Conservation (phyloP, 192 early-diverging fungal genomes). For the Coemansia sp. region DNA sequence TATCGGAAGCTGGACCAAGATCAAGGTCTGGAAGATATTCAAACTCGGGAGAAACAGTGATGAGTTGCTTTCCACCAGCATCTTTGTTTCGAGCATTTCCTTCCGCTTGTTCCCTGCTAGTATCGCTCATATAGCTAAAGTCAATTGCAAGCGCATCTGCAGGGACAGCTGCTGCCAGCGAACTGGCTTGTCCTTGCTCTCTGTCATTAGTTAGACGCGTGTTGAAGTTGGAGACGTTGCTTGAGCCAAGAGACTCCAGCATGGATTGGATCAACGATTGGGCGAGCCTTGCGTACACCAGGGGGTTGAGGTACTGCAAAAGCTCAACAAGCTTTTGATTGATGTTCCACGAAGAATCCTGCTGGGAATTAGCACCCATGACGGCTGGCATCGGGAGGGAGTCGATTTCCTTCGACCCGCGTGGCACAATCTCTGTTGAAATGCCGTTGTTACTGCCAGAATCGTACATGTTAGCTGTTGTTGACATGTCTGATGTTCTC, state of each 20-base stretch:
- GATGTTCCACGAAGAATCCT: slow-evolving; percentile 2
- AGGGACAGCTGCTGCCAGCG: slow-evolving; percentile 11
- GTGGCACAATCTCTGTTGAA: not conserved
- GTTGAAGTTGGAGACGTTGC: not conserved
- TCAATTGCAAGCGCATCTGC: slow-evolving; percentile 29
- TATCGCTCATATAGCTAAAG: slow-evolving; percentile 7
- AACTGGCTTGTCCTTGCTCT: not conserved
- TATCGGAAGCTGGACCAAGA: not conserved
- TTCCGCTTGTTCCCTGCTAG: not conserved
- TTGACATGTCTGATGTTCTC: not conserved
- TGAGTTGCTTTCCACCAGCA: slow-evolving; percentile 7
- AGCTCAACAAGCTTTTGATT: slow-evolving; percentile 25
- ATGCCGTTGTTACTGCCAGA: not conserved
- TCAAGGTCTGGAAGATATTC: slow-evolving; percentile 14
- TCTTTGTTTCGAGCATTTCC: not conserved
- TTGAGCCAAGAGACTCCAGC: slow-evolving; percentile 17
- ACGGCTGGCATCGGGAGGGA: slow-evolving; percentile 36
- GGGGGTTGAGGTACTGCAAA: slow-evolving; percentile 45
- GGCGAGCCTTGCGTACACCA: slow-evolving; percentile 45
- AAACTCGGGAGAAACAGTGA: slow-evolving; percentile 27
- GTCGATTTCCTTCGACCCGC: slow-evolving; percentile 13
- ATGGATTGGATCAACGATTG: slow-evolving; percentile 39
- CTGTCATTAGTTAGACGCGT: slow-evolving; percentile 13
- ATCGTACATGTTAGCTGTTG: not conserved
- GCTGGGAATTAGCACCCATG: slow-evolving; percentile 13